These are phyloP conservation scores for Fusarium brachygibbosum DNA, from an alignment of 2,329 filamentous ascomycete genomes.

Conservation along the genomic window DNA sequence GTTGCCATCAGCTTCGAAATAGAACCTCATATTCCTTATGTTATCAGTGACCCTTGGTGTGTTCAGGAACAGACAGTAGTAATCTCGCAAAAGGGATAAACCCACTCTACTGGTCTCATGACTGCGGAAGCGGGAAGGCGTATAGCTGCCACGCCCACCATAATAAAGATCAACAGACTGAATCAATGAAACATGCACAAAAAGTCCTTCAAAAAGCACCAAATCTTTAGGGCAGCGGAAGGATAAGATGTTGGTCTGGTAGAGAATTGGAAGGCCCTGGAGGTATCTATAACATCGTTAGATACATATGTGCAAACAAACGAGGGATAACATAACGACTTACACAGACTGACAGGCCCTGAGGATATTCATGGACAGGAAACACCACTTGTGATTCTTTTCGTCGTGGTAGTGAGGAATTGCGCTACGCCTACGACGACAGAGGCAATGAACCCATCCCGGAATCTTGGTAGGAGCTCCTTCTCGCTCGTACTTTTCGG, in stretches of 20 bases:
- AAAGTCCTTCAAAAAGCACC: background rate
- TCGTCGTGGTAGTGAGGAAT: constrained; percentile 5
- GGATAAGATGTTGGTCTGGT: constrained; percentile 13
- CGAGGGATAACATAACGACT: background rate
- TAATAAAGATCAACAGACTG: background rate
- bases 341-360: constrained; percentile 25
- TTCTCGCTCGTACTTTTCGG: background rate
- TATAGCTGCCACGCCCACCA: background rate
- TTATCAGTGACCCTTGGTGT: background rate
- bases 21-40: background rate
- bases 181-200: background rate
- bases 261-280: constrained; percentile 18
- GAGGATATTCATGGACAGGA: constrained; percentile 6
- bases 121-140: no score
- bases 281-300: constrained; percentile 7
- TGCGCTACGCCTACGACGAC: background rate
- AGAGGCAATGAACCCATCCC: constrained; percentile 9
- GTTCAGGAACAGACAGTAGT: background rate
- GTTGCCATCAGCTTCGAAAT: background rate
- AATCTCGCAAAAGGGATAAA: background rate
- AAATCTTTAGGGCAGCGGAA: background rate
- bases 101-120: background rate
- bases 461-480: constrained; percentile 1
- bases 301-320: background rate
- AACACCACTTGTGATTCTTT: constrained; percentile 6